Evolutionary conservation across 1,284 basidiomycete genomes (phyloP), one percentile per base, ranked within the genome.

Genomic region (Trametes pubescens): DNA sequence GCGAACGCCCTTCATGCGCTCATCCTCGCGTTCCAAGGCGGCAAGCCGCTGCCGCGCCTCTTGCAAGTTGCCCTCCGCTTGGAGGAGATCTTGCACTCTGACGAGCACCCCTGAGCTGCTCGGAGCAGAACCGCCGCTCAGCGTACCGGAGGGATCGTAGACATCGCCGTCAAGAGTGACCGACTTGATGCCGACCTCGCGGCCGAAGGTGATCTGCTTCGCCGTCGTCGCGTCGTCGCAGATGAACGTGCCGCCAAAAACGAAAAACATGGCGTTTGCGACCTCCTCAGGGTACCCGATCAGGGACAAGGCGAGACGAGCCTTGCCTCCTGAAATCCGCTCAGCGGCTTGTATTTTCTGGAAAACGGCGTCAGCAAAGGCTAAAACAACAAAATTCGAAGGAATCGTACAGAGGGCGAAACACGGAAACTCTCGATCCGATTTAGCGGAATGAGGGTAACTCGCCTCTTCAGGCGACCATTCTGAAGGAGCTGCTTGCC

Each of bases 81-180:
- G 81, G 44, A 92, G 79, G 37, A 98, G 78, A 73, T 96, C 90
- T 74, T 98, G 96, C 4, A 97, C 94, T 70, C 90, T 90, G 66
- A 98, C 80, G 18, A 99, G 82, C 4, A 93, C 82, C 10, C 94
- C 93, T 37, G 86, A 90, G 26, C 88, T 84, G 53, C 80, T 89
- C 0, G 95, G 93, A 1, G 94, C 90, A 6, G 95, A 89, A 13
- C 98, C 98, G 34, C 98, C 98, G 24, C 92, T 95, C 10, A 99
- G 85, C 0, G 94, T 97, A 4, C 98, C 98, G 4, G 92, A 93
- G 0, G 98, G 97, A 71, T 99, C 97, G 77, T 99, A 99, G 8
- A 98, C 89, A 73, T 99, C 98, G 18, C 98, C 98, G 29, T 96
- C 91, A 21, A 97, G 82, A 1, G 98, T 99, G 57, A 99, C 96